Base-by-base conservation (phyloP, 176 grass and related monocot genomes). In the Oryza punctata region DNA sequence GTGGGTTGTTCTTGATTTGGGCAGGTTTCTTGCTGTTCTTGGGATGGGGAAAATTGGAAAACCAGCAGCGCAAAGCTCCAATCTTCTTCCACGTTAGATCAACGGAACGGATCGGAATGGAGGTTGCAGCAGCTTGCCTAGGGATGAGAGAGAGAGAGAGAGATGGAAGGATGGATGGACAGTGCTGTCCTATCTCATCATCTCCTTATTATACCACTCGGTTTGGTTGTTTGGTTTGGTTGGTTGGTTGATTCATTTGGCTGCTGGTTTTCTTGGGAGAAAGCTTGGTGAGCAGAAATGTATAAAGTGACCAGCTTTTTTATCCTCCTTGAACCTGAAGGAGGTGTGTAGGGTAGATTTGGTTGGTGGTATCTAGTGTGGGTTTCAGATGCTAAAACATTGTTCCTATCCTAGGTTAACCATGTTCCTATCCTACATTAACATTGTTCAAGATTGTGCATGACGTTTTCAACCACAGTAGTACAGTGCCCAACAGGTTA, bases 1-100 rank as follows among this genome's bases (percentile, higher is more conserved):
- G 84, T 82, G 84, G 79, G 84, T 40, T 57, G 60, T 78, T 78
- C 88, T 67, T 78, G 87, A 35, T 41, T 70, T 66, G 72, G 30
- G 57, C 67, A 65, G 77, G 52, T 81, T 81, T 85, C 72, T 81
- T 35, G 77, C 9, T 24, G 6, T 54, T 77, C 80, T 46, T 75
- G 81, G 81, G 69, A 75, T 49, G 84, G 79, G 79, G 59, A 45
- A 40, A 71, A 84, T 61, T 61, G 77, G 43, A 72, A 61, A 14
- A 57, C 5, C 50, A 21, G 50, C 18, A 64, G 73, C 18, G 16
- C 45, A 81, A 19, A 21, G 18, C 72, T 84, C 69, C 59, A 32
- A 16, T 40, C 57, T 10, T 40, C 25, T 50, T 32, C 72, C 78
- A 86, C 73, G 88, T 35, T 65, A 61, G 16, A n/a, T 63, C 27